Percentiles rank a stretch among this genome's conserved stretches.
Evolutionary conservation across 441 rosid species (phyloP).

Genomic region (Euphorbia celastroides): DNA sequence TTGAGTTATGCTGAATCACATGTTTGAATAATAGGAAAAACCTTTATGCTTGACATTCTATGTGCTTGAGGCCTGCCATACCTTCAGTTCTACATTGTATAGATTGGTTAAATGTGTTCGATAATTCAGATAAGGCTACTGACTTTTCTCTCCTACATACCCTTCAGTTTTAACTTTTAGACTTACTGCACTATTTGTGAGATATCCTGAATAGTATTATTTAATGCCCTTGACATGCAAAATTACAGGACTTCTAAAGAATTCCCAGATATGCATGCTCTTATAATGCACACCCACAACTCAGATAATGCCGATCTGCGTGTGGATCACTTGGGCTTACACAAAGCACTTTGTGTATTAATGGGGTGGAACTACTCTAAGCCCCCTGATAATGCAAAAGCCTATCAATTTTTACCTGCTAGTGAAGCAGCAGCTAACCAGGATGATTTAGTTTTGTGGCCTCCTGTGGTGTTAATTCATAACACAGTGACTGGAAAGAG

Average conservation of each 20-base stretch:
- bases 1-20: too few species aligned
- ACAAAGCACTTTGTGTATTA: constrained; percentile 91
- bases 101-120: constrained; percentile 9
- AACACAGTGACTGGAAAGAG: constrained; percentile 91
- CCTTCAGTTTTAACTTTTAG: constrained; percentile 30
- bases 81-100: constrained; percentile 4
- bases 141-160: constrained; percentile 18
- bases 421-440: constrained; percentile 74
- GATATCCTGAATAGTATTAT: constrained; percentile 48
- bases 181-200: constrained; percentile 22
- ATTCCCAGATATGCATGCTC: constrained; percentile 81
- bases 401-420: constrained; percentile 73
- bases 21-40: neutral
- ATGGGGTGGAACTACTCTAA: constrained; percentile 91
- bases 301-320: constrained; percentile 69
- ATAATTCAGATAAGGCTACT: constrained; percentile 12
- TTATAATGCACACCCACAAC: constrained; percentile 89
- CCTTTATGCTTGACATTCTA: constrained; percentile 4
- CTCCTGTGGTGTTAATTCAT: constrained; percentile 86
- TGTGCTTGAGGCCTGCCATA: neutral
- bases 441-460: constrained; percentile 95
- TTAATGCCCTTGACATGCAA: constrained; percentile 59
- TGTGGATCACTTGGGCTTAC: constrained; percentile 95
- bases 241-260: constrained; percentile 92
- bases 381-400: constrained; percentile 88